These are phyloP conservation scores for Reutealis trisperma DNA, from an alignment of 345 rosid genomes.

Conservation along the genomic window DNA sequence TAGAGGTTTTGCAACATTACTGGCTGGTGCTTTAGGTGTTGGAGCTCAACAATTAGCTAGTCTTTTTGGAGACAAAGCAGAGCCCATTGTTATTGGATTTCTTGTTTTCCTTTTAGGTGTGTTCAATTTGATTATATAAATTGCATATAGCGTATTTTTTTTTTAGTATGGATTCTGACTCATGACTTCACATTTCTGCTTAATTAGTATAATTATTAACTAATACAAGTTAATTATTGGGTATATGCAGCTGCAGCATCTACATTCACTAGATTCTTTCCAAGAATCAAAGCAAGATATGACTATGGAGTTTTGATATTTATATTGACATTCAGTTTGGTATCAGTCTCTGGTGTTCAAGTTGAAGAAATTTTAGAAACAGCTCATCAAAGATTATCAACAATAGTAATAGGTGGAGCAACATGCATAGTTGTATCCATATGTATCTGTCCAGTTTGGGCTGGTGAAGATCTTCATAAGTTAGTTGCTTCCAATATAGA, in stretches of 20 bases:
- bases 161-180: too few species aligned
- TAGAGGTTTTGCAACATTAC: slow-evolving; percentile 29
- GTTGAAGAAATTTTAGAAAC: slow-evolving; percentile 20
- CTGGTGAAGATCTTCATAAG: slow-evolving; percentile 35
- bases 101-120: slow-evolving; percentile 29
- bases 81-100: slow-evolving; percentile 26
- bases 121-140: too few species aligned
- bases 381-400: slow-evolving; percentile 26
- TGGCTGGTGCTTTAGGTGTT: slow-evolving; percentile 28
- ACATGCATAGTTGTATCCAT: slow-evolving; percentile 30
- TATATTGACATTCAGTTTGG: slow-evolving; percentile 39
- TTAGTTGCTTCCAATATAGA: slow-evolving; percentile 27
- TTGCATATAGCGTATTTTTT: too few species aligned
- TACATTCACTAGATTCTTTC: slow-evolving; percentile 40
- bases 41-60: slow-evolving; percentile 29
- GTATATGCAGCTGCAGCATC: slow-evolving; percentile 31
- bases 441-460: slow-evolving; percentile 34
- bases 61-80: slow-evolving; percentile 24
- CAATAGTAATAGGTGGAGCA: slow-evolving; percentile 29
- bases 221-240: not conserved
- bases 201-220: too few species aligned
- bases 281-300: slow-evolving; percentile 41
- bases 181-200: too few species aligned
- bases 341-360: slow-evolving; percentile 31
- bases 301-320: slow-evolving; percentile 43